Percentiles rank a stretch among this genome's conserved stretches.
These are phyloP conservation scores for Ophiostoma perfectum DNA, from an alignment of 2,329 filamentous ascomycete species.

Conservation along the genomic window DNA sequence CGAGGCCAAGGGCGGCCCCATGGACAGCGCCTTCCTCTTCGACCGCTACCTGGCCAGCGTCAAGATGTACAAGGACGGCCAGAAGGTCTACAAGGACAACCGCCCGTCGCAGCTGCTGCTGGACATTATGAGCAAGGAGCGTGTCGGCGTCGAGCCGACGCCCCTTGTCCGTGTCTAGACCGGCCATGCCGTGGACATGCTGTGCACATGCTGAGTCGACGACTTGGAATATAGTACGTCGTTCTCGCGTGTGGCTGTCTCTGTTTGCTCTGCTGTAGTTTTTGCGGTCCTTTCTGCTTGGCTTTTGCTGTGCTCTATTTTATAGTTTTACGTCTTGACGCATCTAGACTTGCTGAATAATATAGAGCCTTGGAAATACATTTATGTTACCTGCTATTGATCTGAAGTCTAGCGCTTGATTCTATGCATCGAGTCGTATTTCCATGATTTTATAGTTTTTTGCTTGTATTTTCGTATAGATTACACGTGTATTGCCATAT, in stretches of 20 bases:
- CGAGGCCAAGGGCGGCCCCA: constrained; percentile 93
- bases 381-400: too few relatives aligned
- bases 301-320: too few relatives aligned
- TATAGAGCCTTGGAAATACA: too few relatives aligned
- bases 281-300: not conserved
- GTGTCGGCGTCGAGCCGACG: constrained; percentile 76
- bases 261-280: not conserved
- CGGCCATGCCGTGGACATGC: not conserved
- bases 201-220: not conserved
- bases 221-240: constrained; percentile 3
- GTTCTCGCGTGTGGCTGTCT: not conserved
- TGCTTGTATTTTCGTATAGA: not conserved
- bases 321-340: too few relatives aligned
- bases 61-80: constrained; percentile 77
- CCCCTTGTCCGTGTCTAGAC: constrained; percentile 37
- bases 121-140: constrained; percentile 87
- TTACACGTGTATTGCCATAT: constrained; percentile 9
- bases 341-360: too few relatives aligned
- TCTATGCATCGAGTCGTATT: too few relatives aligned
- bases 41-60: constrained; percentile 94
- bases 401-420: too few relatives aligned
- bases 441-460: not conserved
- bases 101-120: constrained; percentile 81
- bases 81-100: constrained; percentile 76
- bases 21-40: constrained; percentile 93